phyloP scores from a whole-genome alignment of 768 basidiomycete genomes.

The Serendipita indica region DNA sequence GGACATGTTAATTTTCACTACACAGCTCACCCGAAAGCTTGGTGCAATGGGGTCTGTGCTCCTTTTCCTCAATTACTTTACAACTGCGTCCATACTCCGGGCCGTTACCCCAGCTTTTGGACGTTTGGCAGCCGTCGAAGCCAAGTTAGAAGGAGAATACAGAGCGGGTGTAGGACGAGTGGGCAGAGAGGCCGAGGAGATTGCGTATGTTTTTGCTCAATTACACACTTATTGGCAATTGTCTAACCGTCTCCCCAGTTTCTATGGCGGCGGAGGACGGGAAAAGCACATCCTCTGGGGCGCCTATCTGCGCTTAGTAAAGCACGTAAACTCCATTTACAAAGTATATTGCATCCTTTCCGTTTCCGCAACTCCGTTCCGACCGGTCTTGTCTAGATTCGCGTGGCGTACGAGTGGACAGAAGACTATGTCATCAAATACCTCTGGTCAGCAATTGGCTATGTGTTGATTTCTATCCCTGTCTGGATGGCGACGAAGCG shows the following conservation, averaged over 20 bases:
- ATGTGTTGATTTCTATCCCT: conserved; percentile 81
- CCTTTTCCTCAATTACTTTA: conserved; percentile 69
- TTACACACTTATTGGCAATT: not conserved
- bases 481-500: conserved; percentile 54
- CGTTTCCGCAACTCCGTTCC: not conserved
- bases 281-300: conserved; percentile 69
- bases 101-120: conserved; percentile 91
- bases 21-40: conserved; percentile 74
- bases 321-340: conserved; percentile 84
- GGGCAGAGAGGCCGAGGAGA: conserved; percentile 80
- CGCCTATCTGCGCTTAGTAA: conserved; percentile 67
- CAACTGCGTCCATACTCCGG: conserved; percentile 68
- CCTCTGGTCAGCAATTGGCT: conserved; percentile 86
- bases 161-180: conserved; percentile 73
- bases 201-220: conserved; percentile 51
- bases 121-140: conserved; percentile 72
- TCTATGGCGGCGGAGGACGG: conserved; percentile 76
- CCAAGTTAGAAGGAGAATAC: conserved; percentile 80
- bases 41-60: conserved; percentile 72
- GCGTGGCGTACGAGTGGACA: conserved; percentile 87
- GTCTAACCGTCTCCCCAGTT: conserved; percentile 31
- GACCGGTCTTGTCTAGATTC: conserved; percentile 38
- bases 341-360: conserved; percentile 37
- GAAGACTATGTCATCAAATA: conserved; percentile 97
- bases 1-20: conserved; percentile 82